Evolutionary conservation across 441 rosid species (phyloP).

Genomic region (Geranium incanum): DNA sequence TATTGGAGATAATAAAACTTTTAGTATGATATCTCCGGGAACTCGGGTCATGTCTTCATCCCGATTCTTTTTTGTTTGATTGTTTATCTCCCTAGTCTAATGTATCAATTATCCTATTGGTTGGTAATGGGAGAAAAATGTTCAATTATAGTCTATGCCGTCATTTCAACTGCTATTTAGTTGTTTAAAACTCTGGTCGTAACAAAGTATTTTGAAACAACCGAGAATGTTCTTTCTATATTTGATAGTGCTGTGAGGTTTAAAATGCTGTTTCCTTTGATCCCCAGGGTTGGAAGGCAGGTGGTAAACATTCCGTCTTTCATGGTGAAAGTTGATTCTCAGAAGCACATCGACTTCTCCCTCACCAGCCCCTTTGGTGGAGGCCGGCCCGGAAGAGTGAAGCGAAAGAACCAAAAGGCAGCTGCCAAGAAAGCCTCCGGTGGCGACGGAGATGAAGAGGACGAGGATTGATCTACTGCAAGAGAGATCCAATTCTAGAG

Average conservation of each 20-base stretch:
- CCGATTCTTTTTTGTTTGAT: too few relatives aligned
- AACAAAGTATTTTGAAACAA: too few relatives aligned
- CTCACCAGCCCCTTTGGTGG: conserved; percentile 57
- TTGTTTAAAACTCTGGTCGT: too few relatives aligned
- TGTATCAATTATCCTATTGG: too few relatives aligned
- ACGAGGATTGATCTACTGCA: conserved; percentile 22
- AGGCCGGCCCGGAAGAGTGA: conserved; percentile 68
- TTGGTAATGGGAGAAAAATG: too few relatives aligned
- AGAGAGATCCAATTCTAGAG: conserved; percentile 4
- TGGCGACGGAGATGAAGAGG: conserved; percentile 52
- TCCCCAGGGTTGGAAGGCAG: conserved; percentile 70
- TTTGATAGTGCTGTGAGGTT: too few relatives aligned
- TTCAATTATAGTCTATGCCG: too few relatives aligned
- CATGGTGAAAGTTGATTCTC: conserved; percentile 79
- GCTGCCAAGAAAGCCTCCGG: conserved; percentile 56
- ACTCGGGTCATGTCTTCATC: too few relatives aligned
- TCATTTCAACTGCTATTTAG: too few relatives aligned
- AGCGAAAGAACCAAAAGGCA: conserved; percentile 53
- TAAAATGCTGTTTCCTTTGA: background rate
- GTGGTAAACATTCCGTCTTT: conserved; percentile 86
- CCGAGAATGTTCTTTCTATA: background rate
- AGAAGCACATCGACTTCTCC: conserved; percentile 28
- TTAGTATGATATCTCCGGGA: too few relatives aligned
- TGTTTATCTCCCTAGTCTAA: too few relatives aligned
- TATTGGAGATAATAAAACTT: too few relatives aligned